These are phyloP conservation scores for Cutaneotrichosporon cutaneum DNA, from an alignment of 1,284 basidiomycete species.

Conservation along the genomic window DNA sequence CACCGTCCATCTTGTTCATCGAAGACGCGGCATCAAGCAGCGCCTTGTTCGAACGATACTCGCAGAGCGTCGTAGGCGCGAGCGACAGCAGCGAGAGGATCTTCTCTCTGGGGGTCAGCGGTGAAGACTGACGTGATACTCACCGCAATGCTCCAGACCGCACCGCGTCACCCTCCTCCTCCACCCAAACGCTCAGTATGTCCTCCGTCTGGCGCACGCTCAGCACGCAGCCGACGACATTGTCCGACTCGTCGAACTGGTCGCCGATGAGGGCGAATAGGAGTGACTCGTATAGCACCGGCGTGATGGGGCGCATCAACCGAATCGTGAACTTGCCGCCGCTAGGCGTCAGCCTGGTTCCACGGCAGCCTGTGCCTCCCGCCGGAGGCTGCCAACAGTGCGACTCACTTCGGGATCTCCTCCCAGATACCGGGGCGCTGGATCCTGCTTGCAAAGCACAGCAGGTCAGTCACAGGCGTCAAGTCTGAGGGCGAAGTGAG, in stretches of 20 bases:
- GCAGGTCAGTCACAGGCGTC: conserved; percentile 52
- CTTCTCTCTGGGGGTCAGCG: conserved; percentile 42
- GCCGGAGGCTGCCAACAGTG: background rate
- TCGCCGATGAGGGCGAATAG: conserved; percentile 52
- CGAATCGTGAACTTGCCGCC: conserved; percentile 51
- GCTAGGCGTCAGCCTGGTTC: conserved; percentile 22
- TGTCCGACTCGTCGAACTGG: conserved; percentile 53
- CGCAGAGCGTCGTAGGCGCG: conserved; percentile 46
- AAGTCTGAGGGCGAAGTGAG: conserved; percentile 50
- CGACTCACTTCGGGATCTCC: conserved; percentile 51
- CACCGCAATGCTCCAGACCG: conserved; percentile 47
- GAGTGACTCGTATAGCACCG: conserved; percentile 48
- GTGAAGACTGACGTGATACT: conserved; percentile 17
- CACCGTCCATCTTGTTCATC: conserved; percentile 16
- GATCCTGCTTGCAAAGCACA: conserved; percentile 50
- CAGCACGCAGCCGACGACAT: conserved; percentile 52
- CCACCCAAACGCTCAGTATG: conserved; percentile 54
- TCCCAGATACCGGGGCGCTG: conserved; percentile 53
- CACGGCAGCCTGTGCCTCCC: background rate
- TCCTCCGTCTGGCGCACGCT: conserved; percentile 52
- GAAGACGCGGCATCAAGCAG: conserved; percentile 43
- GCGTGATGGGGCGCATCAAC: conserved; percentile 48
- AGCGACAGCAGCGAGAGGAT: conserved; percentile 48
- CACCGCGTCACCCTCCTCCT: conserved; percentile 50
- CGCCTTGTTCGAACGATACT: conserved; percentile 52